These are phyloP conservation scores for Erysimum cheiranthoides DNA, from an alignment of 345 rosid species.

Conservation along the genomic window DNA sequence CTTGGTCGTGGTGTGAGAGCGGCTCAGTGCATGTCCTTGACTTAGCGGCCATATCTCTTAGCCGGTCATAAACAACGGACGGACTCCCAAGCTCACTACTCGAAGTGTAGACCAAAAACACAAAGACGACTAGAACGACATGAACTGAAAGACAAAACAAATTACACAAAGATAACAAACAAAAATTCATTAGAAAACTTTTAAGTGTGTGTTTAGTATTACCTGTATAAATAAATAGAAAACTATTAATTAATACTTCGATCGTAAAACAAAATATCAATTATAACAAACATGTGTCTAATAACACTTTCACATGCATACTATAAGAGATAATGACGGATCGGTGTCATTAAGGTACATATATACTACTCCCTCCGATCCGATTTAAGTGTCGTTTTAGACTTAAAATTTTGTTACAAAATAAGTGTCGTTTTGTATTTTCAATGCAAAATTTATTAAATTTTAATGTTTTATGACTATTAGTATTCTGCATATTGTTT, in stretches of 20 bases:
- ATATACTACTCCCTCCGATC: too few relatives aligned
- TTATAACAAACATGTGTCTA: neutral
- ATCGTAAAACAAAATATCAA: neutral
- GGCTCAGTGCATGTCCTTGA: slow-evolving; percentile 78
- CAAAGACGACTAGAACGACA: slow-evolving; percentile 76
- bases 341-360: too few relatives aligned
- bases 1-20: slow-evolving; percentile 67
- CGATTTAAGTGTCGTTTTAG: too few relatives aligned
- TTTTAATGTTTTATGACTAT: too few relatives aligned
- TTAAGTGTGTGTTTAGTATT: too few relatives aligned
- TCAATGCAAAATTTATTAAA: too few relatives aligned
- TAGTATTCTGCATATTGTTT: too few relatives aligned
- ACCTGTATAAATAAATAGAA: neutral
- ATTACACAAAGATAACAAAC: neutral
- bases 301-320: neutral
- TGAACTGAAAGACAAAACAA: slow-evolving; percentile 60
- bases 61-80: slow-evolving; percentile 55
- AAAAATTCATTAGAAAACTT: neutral
- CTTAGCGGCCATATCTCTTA: slow-evolving; percentile 62
- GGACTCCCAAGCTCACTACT: slow-evolving; percentile 90
- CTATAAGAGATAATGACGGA: too few relatives aligned
- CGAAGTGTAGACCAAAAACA: slow-evolving; percentile 81
- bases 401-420: too few relatives aligned
- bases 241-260: neutral
- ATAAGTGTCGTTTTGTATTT: too few relatives aligned